phyloP scores from a whole-genome alignment of 1,284 basidiomycete genomes.

The Leccinum huronense region DNA sequence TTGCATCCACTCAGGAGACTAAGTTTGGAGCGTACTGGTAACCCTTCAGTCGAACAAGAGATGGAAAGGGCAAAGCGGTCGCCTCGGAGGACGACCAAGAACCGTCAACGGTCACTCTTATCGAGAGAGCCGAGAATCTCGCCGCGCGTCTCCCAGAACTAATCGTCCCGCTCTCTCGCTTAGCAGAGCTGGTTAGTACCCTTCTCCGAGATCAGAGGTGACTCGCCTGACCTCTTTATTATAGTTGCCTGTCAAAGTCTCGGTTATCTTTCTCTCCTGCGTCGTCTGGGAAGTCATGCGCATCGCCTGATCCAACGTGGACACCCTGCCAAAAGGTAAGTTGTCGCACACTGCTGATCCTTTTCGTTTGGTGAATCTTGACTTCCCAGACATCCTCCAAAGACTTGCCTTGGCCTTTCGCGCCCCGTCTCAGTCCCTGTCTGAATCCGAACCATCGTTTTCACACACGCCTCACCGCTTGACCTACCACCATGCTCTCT shows the following conservation, averaged over 20 bases:
- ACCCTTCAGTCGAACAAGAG: constrained; percentile 28
- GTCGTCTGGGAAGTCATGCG: constrained; percentile 76
- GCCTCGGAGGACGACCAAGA: constrained; percentile 24
- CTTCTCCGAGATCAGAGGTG: neutral
- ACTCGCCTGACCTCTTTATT: constrained; percentile 3
- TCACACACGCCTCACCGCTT: constrained; percentile 27
- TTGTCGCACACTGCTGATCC: neutral
- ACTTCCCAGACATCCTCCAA: constrained; percentile 32
- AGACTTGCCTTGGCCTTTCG: constrained; percentile 29
- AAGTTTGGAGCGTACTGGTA: constrained; percentile 33
- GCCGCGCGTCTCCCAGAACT: constrained; percentile 61
- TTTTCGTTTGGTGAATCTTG: neutral
- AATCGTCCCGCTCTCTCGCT: constrained; percentile 67
- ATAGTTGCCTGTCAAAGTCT: constrained; percentile 46
- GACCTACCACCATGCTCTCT: constrained; percentile 49
- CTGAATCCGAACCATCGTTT: constrained; percentile 4
- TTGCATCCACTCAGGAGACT: constrained; percentile 50
- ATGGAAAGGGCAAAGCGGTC: constrained; percentile 40
- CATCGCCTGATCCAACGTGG: constrained; percentile 71
- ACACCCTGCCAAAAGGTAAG: constrained; percentile 58
- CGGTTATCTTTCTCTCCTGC: constrained; percentile 67
- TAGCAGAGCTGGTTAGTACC: constrained; percentile 69
- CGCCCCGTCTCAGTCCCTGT: constrained; percentile 29
- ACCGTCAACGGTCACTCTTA: constrained; percentile 52
- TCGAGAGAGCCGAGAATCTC: constrained; percentile 71